A percentile compares a stretch with the other conserved stretches of the same genome.
Evolutionary conservation across 495 filamentous ascomycete species (phyloP).

Genomic region (Immersiella caudata): DNA sequence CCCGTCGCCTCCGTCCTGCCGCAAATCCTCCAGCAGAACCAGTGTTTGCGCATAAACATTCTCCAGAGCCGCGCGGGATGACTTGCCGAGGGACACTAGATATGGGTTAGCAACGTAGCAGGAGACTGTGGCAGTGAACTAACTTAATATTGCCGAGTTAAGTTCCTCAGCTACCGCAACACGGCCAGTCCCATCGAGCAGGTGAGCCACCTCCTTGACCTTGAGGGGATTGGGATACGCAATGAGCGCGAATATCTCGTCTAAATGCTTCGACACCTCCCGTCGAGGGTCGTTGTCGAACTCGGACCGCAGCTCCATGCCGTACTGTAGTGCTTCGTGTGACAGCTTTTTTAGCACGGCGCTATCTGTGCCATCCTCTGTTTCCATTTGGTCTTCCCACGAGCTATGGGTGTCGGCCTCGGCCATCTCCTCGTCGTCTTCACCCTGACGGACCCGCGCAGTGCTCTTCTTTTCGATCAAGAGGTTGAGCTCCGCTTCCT

Average conservation of each 20-base stretch:
- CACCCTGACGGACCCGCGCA: slow-evolving; percentile 39
- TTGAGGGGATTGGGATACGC: slow-evolving; percentile 81
- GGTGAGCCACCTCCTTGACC: slow-evolving; percentile 72
- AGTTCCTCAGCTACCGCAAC: slow-evolving; percentile 88
- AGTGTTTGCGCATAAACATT: slow-evolving; percentile 84
- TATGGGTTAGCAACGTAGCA: slow-evolving; percentile 28
- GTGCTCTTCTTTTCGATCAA: slow-evolving; percentile 42
- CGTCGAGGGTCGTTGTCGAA: slow-evolving; percentile 69
- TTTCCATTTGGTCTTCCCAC: slow-evolving; percentile 50
- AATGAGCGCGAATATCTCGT: slow-evolving; percentile 86
- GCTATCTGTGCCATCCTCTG: slow-evolving; percentile 50
- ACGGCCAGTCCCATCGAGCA: slow-evolving; percentile 75
- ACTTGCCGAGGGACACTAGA: slow-evolving; percentile 85
- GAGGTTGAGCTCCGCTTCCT: slow-evolving; percentile 66
- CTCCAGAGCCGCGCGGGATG: slow-evolving; percentile 83
- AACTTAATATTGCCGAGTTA: slow-evolving; percentile 92
- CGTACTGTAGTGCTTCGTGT: slow-evolving; percentile 75
- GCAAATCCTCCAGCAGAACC: slow-evolving; percentile 79
- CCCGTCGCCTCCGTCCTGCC: slow-evolving; percentile 80
- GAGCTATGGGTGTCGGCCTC: slow-evolving; percentile 40
- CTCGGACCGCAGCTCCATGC: slow-evolving; percentile 73
- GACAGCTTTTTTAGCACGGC: slow-evolving; percentile 57
- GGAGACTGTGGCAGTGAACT: slow-evolving; percentile 31
- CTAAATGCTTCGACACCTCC: slow-evolving; percentile 72
- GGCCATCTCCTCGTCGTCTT: slow-evolving; percentile 77